Base-by-base conservation (phyloP, 164 flowering plant genomes). In the Piper longum region DNA sequence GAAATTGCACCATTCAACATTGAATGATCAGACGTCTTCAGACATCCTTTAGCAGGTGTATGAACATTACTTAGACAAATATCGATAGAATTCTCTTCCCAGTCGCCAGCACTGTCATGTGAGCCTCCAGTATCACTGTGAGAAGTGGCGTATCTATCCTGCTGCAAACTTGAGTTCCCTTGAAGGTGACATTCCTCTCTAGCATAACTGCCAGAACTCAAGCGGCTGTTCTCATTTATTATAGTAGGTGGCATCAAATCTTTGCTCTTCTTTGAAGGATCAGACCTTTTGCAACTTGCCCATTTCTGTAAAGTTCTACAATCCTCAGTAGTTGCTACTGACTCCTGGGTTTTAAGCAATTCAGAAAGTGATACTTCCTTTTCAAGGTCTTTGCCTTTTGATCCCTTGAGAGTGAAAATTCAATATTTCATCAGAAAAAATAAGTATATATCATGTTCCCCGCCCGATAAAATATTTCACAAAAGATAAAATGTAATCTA, bases 201-300 rank as follows among this genome's bases (percentile, higher is more conserved):
- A 44, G 63, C 5, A 69, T 74, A 57, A 71, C 69, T 71, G 64
- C 67, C 69, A 42, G 43, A 62, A 67, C 56, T 19, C 16, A 72
- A 66, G 55, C 51, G 73, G 58, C 73, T 70, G 69, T 54, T 72
- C 61, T 76, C 79, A 61, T 40, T 62, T 19, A 55, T 57, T 60
- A 71, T 61, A 58, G 72, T 71, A 60, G n/a, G 66, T 59, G 69
- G n/a, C 57, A 54, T 36, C 66, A 56, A 67, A 58, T 57, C 78
- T 62, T 71, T 72, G 48, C 45, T 57, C 71, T 81, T 85, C 72
- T 77, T 82, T 39, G 69, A 67, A 17, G 75, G 68, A 54, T 75
- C 77, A 26, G 77, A 77, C 60, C 87, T 69, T 72, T 79, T 85
- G 45, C 89, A 82, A 70, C 87, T 67, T 16, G 68, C 80, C 88